Conservation (phyloP, 208 protist genomes). For the Perkinsela sp. region DNA sequence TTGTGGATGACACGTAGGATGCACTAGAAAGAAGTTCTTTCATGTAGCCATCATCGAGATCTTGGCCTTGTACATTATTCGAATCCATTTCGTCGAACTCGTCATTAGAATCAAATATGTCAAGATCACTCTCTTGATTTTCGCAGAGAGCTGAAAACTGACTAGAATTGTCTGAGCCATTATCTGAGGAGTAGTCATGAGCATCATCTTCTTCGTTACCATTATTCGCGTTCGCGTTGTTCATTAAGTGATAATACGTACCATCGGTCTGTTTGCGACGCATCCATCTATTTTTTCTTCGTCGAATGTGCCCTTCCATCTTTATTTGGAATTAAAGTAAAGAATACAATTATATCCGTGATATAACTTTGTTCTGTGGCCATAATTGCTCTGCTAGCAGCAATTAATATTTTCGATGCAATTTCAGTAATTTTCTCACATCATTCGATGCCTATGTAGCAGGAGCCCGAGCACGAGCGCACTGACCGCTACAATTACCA, state of each 20-base stretch:
- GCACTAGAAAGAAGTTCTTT: neutral
- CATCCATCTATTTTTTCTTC: neutral
- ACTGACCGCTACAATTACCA: too few relatives aligned
- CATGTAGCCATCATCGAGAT: neutral
- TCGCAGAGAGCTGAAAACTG: neutral
- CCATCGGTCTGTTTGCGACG: neutral
- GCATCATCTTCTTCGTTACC: neutral
- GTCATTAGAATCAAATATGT: neutral
- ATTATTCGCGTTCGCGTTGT: neutral
- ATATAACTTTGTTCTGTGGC: too few relatives aligned
- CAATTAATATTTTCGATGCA: too few relatives aligned
- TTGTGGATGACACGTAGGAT: neutral
- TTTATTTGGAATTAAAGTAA: too few relatives aligned
- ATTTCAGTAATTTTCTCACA: too few relatives aligned
- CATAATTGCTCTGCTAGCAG: too few relatives aligned
- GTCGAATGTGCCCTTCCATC: neutral
- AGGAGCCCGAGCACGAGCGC: too few relatives aligned
- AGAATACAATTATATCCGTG: too few relatives aligned
- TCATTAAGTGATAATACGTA: slow-evolving; percentile 1
- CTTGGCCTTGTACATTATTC: neutral
- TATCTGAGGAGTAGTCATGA: too few relatives aligned
- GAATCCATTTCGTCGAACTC: neutral
- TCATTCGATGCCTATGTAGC: too few relatives aligned
- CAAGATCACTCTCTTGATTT: neutral
- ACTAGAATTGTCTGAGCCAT: neutral